These are phyloP conservation scores for Halophytophthora polymorphica DNA, from an alignment of 352 stramenopile genomes.

Conservation along the genomic window DNA sequence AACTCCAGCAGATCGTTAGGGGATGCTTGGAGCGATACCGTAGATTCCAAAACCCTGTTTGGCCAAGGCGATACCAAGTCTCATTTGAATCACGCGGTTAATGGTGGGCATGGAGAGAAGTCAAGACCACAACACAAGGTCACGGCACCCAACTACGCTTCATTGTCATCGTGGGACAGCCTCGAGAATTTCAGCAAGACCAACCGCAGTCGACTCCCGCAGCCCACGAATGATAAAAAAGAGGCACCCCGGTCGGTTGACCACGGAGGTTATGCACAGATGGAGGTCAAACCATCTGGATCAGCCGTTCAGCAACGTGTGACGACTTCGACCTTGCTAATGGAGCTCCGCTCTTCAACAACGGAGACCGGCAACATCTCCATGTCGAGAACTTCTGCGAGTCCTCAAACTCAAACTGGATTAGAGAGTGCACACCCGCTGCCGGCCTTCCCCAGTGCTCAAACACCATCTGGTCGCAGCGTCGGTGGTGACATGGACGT, in stretches of 20 bases:
- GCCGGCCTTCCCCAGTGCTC: not conserved
- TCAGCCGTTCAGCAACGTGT: constrained; percentile 5
- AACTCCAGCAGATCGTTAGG: constrained; percentile 1
- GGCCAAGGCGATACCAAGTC: constrained; percentile 10
- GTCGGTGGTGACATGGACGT: not conserved
- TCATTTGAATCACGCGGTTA: not conserved
- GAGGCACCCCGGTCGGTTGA: not conserved
- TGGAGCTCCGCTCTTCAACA: constrained; percentile 12
- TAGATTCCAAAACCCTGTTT: not conserved
- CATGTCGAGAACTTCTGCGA: constrained; percentile 2
- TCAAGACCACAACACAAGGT: not conserved
- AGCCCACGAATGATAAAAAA: constrained; percentile 10
- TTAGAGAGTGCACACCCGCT: not conserved
- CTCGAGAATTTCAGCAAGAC: constrained; percentile 83
- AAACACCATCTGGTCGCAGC: not conserved
- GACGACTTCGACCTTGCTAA: constrained; percentile 19
- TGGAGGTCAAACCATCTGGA: constrained; percentile 6
- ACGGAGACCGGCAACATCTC: not conserved
- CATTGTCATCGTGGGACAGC: constrained; percentile 51
- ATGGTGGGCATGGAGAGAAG: constrained; percentile 4
- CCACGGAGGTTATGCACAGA: not conserved
- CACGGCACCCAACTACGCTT: constrained; percentile 6
- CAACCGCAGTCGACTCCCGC: constrained; percentile 50
- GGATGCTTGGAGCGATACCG: not conserved
- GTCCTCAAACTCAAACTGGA: no score